These are phyloP conservation scores for Ampelocalamus luodianensis DNA, from an alignment of 176 grass and related monocot species.

Conservation along the genomic window DNA sequence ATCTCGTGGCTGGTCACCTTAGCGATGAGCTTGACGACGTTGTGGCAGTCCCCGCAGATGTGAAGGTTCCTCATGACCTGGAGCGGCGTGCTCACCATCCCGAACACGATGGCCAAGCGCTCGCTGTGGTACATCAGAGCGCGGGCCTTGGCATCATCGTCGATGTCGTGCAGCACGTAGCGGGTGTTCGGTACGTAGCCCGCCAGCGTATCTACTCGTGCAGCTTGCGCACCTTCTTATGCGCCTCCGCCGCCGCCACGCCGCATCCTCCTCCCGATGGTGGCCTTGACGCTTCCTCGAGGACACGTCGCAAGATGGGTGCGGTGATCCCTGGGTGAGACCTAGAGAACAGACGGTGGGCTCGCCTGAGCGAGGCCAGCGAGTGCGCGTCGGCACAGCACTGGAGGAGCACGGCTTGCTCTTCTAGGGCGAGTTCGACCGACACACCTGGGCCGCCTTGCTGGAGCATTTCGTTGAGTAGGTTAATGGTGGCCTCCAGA, in stretches of 20 bases:
- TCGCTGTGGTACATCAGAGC: conserved; percentile 97
- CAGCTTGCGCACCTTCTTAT: conserved; percentile 68
- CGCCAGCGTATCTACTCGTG: conserved; percentile 68
- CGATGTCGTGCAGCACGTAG: conserved; percentile 77
- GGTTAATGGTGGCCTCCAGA: conserved; percentile 43
- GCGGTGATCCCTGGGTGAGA: not conserved
- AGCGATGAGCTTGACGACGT: conserved; percentile 85
- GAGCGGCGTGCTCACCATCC: conserved; percentile 74
- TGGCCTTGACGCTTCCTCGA: conserved; percentile 34
- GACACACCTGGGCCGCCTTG: not conserved
- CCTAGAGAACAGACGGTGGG: conserved; percentile 51
- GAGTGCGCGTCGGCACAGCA: conserved; percentile 54
- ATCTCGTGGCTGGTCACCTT: conserved; percentile 76
- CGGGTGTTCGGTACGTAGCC: conserved; percentile 87
- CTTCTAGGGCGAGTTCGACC: conserved; percentile 20
- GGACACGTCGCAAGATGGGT: conserved; percentile 42
- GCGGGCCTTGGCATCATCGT: conserved; percentile 74
- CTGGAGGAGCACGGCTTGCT: conserved; percentile 47
- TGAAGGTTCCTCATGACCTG: conserved; percentile 91
- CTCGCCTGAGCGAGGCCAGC: conserved; percentile 48
- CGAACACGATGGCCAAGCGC: conserved; percentile 82
- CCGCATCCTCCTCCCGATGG: not conserved
- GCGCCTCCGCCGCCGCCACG: conserved; percentile 59
- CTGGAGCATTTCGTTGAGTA: conserved; percentile 57
- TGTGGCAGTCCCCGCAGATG: conserved; percentile 92